Conservation (phyloP, 495 filamentous ascomycete genomes). For the Penicillium flavigenum region DNA sequence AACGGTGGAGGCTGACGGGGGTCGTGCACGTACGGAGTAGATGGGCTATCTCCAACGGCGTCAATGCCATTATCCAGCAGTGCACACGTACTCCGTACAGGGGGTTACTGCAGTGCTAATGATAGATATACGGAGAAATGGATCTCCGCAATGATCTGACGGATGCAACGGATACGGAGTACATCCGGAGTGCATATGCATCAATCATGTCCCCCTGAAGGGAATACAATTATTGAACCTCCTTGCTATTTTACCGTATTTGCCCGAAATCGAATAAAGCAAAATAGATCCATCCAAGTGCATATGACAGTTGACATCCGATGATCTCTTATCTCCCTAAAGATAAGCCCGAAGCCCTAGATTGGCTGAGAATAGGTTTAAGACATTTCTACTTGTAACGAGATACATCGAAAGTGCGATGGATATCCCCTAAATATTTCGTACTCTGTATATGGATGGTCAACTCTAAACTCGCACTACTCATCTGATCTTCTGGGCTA, state of each 20-base stretch:
- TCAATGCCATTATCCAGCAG: not conserved
- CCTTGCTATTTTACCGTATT: conserved; percentile 3
- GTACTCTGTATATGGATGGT: no score
- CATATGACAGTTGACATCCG: conserved; percentile 4
- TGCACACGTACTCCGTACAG: not conserved
- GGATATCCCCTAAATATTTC: no score
- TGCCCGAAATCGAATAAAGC: not conserved
- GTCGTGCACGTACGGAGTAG: not conserved
- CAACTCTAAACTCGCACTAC: not conserved
- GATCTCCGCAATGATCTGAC: no score
- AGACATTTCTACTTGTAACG: no score
- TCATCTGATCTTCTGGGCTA: conserved; percentile 15
- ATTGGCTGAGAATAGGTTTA: conserved; percentile 14
- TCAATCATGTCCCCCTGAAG: no score
- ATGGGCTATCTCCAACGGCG: not conserved
- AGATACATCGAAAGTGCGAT: no score
- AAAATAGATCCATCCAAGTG: not conserved
- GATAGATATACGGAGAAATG: no score
- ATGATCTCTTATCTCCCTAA: conserved; percentile 5
- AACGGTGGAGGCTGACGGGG: not conserved
- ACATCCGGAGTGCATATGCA: no score
- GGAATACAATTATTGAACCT: conserved; percentile 6
- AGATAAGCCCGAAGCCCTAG: conserved; percentile 21
- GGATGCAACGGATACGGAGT: no score
- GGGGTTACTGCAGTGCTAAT: not conserved